Evolutionary conservation across 2,329 filamentous ascomycete genomes (phyloP), one percentile per base, ranked within the genome.

Genomic region (Fusarium anthophilum): DNA sequence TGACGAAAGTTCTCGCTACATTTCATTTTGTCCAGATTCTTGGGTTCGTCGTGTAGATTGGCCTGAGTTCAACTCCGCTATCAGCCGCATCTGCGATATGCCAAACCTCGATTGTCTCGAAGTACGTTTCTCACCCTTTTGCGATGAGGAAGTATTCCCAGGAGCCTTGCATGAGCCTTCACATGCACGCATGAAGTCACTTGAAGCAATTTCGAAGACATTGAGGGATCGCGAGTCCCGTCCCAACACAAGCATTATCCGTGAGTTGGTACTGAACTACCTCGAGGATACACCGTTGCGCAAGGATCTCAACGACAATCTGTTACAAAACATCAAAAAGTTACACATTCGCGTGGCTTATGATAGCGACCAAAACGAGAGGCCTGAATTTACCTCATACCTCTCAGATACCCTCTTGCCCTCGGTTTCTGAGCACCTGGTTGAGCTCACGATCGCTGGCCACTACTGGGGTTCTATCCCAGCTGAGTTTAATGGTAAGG

Each of bases 391-490:
- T 2, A 0, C 22, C 22, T 5, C 13, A 3, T 74, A 77, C n/a
- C 72, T 80, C 2, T 67, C 76, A 30, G 26, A 26, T 0, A 54
- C 58, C 0, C 44, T 79, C 0, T 48, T 80, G 2, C 63, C 70
- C 2, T 58, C 56, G 2, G 37, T 79, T 1, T 56, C 74, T 5
- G 56, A 71, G 8, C 69, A 67, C 8, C 72, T 80, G 9, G 74
- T 72, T 2, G 68, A 71, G 3, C 45, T 80, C 30, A 73, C 75
- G 4, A 30, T 80, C 0, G 64, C 60, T 13, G 74, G 39, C 1
- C 22, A 44, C 12, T 13, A 8, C 6, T 80, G 76, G 79, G 79
- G 75, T 2, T 53, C 70, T 9, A 51, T 72, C 0, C 75, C 79
- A 0, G 70, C 43, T 1, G 69, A 70, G 24, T 79, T 80, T 24